phyloP scores from a whole-genome alignment of 352 stramenopile genomes.

The Phytophthora agathidicida region DNA sequence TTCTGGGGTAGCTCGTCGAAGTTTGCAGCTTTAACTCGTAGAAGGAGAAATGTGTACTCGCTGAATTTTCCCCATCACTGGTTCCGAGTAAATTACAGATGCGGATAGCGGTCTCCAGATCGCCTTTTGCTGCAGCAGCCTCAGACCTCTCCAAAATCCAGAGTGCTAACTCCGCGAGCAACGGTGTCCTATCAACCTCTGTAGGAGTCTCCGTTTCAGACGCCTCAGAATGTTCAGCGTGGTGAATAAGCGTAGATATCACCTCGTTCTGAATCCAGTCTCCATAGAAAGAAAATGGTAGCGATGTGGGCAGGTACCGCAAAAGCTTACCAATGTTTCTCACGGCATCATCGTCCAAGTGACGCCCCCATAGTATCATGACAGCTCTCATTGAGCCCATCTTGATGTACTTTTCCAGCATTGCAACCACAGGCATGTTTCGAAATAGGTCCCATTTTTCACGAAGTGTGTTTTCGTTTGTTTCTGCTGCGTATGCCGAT shows the following conservation, averaged over 20 bases:
- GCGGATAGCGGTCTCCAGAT: conserved; percentile 37
- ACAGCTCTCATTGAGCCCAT: conserved; percentile 58
- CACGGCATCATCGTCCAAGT: conserved; percentile 41
- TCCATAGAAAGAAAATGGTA: conserved; percentile 56
- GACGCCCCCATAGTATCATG: conserved; percentile 61
- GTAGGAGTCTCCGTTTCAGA: not conserved
- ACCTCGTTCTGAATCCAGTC: conserved; percentile 63
- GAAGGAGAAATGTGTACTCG: conserved; percentile 9
- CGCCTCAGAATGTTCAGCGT: conserved; percentile 19
- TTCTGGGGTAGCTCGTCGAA: not conserved
- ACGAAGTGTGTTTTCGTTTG: conserved; percentile 1
- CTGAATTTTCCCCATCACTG: not conserved
- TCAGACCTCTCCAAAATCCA: conserved; percentile 44
- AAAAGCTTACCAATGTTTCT: conserved; percentile 47
- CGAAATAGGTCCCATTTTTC: conserved; percentile 51
- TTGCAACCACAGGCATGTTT: conserved; percentile 32
- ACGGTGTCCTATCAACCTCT: not conserved
- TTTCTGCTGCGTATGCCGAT: not conserved
- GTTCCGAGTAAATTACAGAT: conserved; percentile 40
- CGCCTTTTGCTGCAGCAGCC: conserved; percentile 28
- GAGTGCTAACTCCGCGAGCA: conserved; percentile 33
- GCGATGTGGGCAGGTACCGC: conserved; percentile 34
- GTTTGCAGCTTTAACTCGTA: conserved; percentile 35
- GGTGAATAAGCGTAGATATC: conserved; percentile 46
- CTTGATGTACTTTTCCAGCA: conserved; percentile 54